Percentiles rank a stretch among this genome's conserved stretches.
These are phyloP conservation scores for Sarocladium brachiariae DNA, from an alignment of 2,329 filamentous ascomycete species.

Conservation along the genomic window DNA sequence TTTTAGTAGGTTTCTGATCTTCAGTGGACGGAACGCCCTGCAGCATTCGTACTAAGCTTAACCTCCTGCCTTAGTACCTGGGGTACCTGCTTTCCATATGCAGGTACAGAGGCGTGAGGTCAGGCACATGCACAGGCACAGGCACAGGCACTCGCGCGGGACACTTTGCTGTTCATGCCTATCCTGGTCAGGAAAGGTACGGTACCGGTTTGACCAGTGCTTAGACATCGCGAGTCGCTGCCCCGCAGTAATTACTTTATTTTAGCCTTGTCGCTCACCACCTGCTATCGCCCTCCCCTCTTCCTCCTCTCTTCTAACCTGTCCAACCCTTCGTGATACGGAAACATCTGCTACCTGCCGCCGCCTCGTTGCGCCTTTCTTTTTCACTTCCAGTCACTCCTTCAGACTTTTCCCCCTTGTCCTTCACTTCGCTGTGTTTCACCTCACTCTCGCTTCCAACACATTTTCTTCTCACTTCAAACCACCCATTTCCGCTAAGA, in stretches of 20 bases:
- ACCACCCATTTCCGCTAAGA: background rate
- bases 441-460: constrained; percentile 5
- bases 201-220: too few species aligned
- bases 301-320: background rate
- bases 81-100: background rate
- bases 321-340: background rate
- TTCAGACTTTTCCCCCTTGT: constrained; percentile 12
- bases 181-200: background rate
- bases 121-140: background rate
- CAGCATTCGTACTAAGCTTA: too few species aligned
- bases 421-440: constrained; percentile 4
- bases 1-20: background rate
- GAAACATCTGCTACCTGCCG: constrained; percentile 9
- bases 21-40: background rate
- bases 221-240: constrained; percentile 5
- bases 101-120: too few species aligned
- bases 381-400: constrained; percentile 18
- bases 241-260: constrained; percentile 4
- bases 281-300: background rate
- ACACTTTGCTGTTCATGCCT: too few species aligned
- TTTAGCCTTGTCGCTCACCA: constrained; percentile 1
- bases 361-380: background rate
- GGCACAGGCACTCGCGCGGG: background rate
- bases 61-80: too few species aligned
- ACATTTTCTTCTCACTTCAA: constrained; percentile 1